Base-by-base conservation (phyloP, 805 yeast genomes). In the Ogataea minuta region DNA sequence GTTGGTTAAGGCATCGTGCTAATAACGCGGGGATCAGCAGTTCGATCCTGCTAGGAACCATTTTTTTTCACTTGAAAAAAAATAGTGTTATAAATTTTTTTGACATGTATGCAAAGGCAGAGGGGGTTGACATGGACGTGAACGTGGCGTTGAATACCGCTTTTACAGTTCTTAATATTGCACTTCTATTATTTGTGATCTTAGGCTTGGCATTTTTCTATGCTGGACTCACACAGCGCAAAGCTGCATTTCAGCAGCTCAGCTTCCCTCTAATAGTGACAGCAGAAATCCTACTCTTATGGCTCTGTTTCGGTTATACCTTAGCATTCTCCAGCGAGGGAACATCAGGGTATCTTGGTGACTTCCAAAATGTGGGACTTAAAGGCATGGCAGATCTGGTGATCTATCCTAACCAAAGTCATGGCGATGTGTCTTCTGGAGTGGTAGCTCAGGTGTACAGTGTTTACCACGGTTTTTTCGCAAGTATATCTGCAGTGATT, bases 301-400 rank as follows among this genome's bases (percentile, higher is more conserved):
- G 96, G 96, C 84, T 85, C 59, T 84, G 89, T 57, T 87, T 96
- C 90, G 96, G 95, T 11, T 87, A 84, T 59, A 80, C 95, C 0
- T 65, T 89, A 35, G 87, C 95, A 9, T 87, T 87, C 52, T 77
- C 89, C 0, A 81, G 90, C 2, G 68, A 80, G 23, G 85, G 86
- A 55, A 76, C 78, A 15, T 48, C 54, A 1, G 34, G 36, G 4
- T 89, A 76, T 57, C 84, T 89, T 46, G 96, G 96, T 3, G 80
- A 88, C 58, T 67, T 89, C 54, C 74, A 77, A 48, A 67, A 77
- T 29, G 83, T 88, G 57, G 96, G 95, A 4, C 74, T 86, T 50
- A 72, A 81, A 53, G 70, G 80, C 53, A 76, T 85, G 11, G 27
- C 13, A 8, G 28, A 28, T 9, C 12, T 36, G 16, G 28, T 52